Evolutionary conservation across 1,139 yeast genomes (phyloP), one percentile per base, ranked within the genome.

Genomic region (Blastobotrys malaysiensis): DNA sequence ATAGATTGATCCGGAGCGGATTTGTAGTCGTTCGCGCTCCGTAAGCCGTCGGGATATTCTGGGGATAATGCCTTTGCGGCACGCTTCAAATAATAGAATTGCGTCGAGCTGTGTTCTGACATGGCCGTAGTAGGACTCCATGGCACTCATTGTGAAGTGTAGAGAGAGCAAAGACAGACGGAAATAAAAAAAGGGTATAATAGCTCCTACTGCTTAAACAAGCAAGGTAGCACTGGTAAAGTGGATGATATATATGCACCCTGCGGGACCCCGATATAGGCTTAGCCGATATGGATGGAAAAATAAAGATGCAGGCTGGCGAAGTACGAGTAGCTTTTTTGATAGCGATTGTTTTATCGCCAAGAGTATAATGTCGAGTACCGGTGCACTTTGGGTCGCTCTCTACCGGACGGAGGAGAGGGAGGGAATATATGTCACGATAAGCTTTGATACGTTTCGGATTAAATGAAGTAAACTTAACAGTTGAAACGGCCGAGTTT

Each of bases 41-140:
- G 79, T 76, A 9, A 82, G 72, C 45, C 86, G 66, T 53, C 84
- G 70, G 47, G 74, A 74, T 3, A 81, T 71, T 24, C 76, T 73
- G 0, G 84, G 83, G 5, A 82, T 68, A 9, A 75, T 55, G 6
- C 77, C 76, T 20, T 73, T 64, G 47, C 83, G 67, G 20, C 83
- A 74, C 1, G 83, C 86, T 66, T 82, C 86, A 43, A 82, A 65
- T 3, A 82, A 67, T 2, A 80, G 65, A 16, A 82, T 71, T 5
- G 86, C 86, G 61, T 82, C 87, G 45, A 70, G 70, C 9, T 80
- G 73, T 0, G 82, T 71, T 44, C 73, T 70, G 1, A 82, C 73
- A 39, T 76, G 70, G 2, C 87, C 87, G 52, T 71, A 71, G 60
- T 81, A 82, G 0, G 84, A 79, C 56, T 79, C 80, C 74, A 80